phyloP scores from a whole-genome alignment of 2,329 filamentous ascomycete genomes.

The Metarhizium rileyi region DNA sequence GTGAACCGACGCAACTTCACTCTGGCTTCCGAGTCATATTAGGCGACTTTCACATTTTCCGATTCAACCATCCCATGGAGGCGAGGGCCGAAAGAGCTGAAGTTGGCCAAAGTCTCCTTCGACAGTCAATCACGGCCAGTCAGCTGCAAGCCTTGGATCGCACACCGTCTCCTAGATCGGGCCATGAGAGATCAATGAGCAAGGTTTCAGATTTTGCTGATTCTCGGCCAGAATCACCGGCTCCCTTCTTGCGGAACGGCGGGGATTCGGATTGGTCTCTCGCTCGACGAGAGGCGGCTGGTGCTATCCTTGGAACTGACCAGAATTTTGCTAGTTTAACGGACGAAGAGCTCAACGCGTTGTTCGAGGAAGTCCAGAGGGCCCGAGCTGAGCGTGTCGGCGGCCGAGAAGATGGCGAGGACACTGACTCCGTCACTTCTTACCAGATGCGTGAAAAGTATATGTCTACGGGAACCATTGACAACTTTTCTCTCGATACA shows the following conservation, averaged over 20 bases:
- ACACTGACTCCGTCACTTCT: conserved; percentile 80
- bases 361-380: conserved; percentile 90
- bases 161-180: conserved; percentile 36
- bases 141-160: conserved; percentile 50
- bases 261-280: conserved; percentile 92
- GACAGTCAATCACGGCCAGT: conserved; percentile 65
- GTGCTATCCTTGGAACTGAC: conserved; percentile 78
- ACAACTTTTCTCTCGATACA: conserved; percentile 94
- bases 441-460: conserved; percentile 91
- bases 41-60: conserved; percentile 96
- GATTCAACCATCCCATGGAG: conserved; percentile 96
- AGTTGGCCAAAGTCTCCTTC: conserved; percentile 66
- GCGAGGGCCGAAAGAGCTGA: conserved; percentile 86
- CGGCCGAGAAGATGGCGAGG: conserved; percentile 72
- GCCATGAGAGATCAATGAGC: conserved; percentile 74
- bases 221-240: conserved; percentile 71
- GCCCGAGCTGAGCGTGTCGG: conserved; percentile 68
- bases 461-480: conserved; percentile 84
- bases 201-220: conserved; percentile 72
- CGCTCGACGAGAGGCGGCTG: conserved; percentile 85
- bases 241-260: conserved; percentile 52
- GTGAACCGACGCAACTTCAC: conserved; percentile 74
- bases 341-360: conserved; percentile 85
- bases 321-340: conserved; percentile 84
- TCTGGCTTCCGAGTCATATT: conserved; percentile 93